phyloP scores from a whole-genome alignment of 306 rosid species.

The Vicia faba region DNA sequence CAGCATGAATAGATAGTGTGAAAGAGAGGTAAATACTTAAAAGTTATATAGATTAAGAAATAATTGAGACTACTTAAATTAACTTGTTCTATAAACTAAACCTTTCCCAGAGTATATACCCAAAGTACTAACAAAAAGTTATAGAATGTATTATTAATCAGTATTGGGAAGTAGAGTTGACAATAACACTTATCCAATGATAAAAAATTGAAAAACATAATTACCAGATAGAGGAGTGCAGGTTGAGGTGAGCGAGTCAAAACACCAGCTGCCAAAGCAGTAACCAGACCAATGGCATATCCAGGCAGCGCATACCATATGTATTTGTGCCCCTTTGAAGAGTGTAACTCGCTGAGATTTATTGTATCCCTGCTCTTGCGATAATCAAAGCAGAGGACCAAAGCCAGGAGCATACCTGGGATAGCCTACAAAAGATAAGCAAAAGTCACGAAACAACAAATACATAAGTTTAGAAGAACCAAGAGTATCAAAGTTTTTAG shows the following conservation, averaged over 20 bases:
- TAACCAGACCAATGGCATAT: slow-evolving; percentile 84
- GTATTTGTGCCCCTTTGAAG: slow-evolving; percentile 94
- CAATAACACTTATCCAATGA: slow-evolving; percentile 11
- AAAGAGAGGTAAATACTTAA: slow-evolving; percentile 4
- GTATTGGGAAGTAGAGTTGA: background rate
- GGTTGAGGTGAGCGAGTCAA: slow-evolving; percentile 96
- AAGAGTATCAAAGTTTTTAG: background rate
- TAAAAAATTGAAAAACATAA: slow-evolving; percentile 13
- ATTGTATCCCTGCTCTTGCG: slow-evolving; percentile 76
- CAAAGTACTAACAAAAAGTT: slow-evolving; percentile 5
- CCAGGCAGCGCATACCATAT: slow-evolving; percentile 99
- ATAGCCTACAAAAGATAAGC: slow-evolving; percentile 66
- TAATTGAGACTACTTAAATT: slow-evolving; percentile 21
- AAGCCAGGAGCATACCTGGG: slow-evolving; percentile 94
- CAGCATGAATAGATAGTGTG: slow-evolving; percentile 5
- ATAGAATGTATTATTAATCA: slow-evolving; percentile 9
- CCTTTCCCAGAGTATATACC: slow-evolving; percentile 3
- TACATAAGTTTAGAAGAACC: slow-evolving; percentile 6
- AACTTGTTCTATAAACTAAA: slow-evolving; percentile 13
- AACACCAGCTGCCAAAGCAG: slow-evolving; percentile 92
- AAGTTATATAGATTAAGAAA: slow-evolving; percentile 1
- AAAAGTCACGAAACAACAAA: slow-evolving; percentile 15
- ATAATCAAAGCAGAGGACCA: slow-evolving; percentile 89
- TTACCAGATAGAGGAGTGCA: slow-evolving; percentile 94
- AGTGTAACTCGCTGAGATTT: slow-evolving; percentile 65